Percentiles rank a stretch among this genome's conserved stretches.
Evolutionary conservation across 345 rosid species (phyloP).

Genomic region (Streptanthus diversifolius): DNA sequence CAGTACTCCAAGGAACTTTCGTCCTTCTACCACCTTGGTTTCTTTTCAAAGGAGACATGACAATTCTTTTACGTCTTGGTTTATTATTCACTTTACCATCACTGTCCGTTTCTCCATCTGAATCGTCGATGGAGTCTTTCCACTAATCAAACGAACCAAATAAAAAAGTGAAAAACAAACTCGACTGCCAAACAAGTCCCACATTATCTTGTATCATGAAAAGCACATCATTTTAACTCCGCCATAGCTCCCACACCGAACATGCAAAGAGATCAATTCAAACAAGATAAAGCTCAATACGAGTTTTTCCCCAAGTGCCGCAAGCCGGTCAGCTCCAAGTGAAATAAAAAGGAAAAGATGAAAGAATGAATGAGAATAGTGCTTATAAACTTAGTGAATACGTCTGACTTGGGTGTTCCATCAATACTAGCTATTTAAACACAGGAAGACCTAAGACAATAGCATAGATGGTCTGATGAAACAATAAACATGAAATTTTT

Average conservation of each 20-base stretch:
- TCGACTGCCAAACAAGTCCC: background rate
- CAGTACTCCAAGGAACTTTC: conserved; percentile 29
- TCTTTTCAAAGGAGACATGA: conserved; percentile 14
- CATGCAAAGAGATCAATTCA: background rate
- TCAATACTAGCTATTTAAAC: background rate
- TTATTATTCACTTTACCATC: conserved; percentile 8
- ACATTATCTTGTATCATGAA: background rate
- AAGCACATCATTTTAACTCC: background rate
- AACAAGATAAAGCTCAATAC: conserved; percentile 1
- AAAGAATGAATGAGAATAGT: background rate
- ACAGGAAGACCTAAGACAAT: background rate
- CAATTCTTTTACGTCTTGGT: conserved; percentile 9
- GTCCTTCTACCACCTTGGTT: conserved; percentile 19
- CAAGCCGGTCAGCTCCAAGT: background rate
- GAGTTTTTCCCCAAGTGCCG: background rate
- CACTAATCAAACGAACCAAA: conserved; percentile 31
- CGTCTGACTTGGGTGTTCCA: background rate
- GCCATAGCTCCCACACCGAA: background rate
- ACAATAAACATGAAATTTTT: background rate
- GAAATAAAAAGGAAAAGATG: background rate
- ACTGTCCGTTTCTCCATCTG: conserved; percentile 11
- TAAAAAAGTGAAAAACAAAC: background rate
- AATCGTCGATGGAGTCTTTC: conserved; percentile 35
- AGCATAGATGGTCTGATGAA: background rate
- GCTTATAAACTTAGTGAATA: background rate